Base-by-base conservation (phyloP, 2,329 filamentous ascomycete species). In the Trichoderma oligosporum region DNA sequence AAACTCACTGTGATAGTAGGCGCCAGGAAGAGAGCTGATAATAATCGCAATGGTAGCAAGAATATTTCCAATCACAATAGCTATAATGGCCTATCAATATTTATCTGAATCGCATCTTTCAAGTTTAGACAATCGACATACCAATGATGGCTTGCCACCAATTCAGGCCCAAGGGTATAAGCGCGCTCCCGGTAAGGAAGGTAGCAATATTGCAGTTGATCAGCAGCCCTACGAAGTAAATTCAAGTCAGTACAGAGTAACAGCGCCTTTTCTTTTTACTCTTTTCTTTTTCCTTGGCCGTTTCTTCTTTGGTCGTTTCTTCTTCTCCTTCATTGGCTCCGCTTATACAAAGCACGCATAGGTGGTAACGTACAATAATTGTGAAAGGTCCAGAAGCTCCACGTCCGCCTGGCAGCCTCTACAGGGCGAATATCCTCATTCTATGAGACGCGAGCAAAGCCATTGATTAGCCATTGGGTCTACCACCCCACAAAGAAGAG, bases 401-500 rank as follows among this genome's bases (percentile, higher is more conserved):
- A 79, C 4, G 74, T 78, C 14, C 74, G 68, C 41, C 74, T 68
- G 41, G 63, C 70, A 1, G 69, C 64, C 58, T 77, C 75, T 25
- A 78, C 73, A 8, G 78, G 78, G 2, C 76, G 74, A 56, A 80
- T 77, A 62, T 81, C 78, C 60, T 80, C 72, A 63, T 81, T 81
- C 72, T 74, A 38, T 14, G 18, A 12, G 36, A 16, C 31, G 6
- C 16, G 12, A 3, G 45, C 14, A 41, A 11, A 33, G n/a, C 12
- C 12, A 38, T 16, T 25, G 12, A 20, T 59, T 56, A 56, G 36
- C 53, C 31, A 44, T 45, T 33, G 42, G 14, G 9, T 7, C 27
- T n/a, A n/a, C 14, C 16, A 22, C 14, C 27, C 36, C 35, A 46
- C 16, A n/a, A n/a, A n/a, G n/a, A n/a, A n/a, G n/a, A n/a, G n/a